Evolutionary conservation across 441 rosid genomes (phyloP), one percentile per base, ranked within the genome.

Genomic region (Cnidoscolus chayamansa): DNA sequence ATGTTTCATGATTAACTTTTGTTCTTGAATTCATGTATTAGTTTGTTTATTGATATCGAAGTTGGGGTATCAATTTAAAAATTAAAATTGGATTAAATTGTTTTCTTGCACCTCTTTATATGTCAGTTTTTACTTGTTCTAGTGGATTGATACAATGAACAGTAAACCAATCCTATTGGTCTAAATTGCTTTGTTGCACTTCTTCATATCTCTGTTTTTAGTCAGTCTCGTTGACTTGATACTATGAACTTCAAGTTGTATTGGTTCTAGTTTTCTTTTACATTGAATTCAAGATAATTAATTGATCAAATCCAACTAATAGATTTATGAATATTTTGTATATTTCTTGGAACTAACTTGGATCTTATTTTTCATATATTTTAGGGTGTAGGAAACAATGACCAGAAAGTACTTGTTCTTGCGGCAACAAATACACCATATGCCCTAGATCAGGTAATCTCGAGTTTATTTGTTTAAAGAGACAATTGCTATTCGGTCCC

Each of bases 341-440:
- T 40, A 63, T 63, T 55, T 56, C 50, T 51, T 19, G 49, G 63
- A 11, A 54, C 13, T 35, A 37, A 67, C 40, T 16, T 54, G 57
- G 57, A 37, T 48, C 48, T 81, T 65, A 25, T 63, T 56, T 59
- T 74, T 61, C 69, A 60, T 72, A 59, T 49, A 19, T 74, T 69
- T 72, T 82, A 95, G 99, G 99, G 99, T 80, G 99, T 95, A 67
- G 98, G 98, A 57, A 83, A 90, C 86, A 88, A 81, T 75, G 98
- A 95, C 77, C 88, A 91, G 83, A 95, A 95, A 83, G 99, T 95
- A 76, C 98, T 95, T 72, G 89, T 95, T 77, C 99, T 95, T 83
- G 97, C 98, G 63, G 99, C 99, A 67, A 93, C 98, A 69, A 93
- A 93, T 83, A 93, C 98, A 53, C 99, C 99, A 13, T 93, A 96